Evolutionary conservation across 129 eudicot genomes (phyloP).

Genomic region (Arctium lappa): DNA sequence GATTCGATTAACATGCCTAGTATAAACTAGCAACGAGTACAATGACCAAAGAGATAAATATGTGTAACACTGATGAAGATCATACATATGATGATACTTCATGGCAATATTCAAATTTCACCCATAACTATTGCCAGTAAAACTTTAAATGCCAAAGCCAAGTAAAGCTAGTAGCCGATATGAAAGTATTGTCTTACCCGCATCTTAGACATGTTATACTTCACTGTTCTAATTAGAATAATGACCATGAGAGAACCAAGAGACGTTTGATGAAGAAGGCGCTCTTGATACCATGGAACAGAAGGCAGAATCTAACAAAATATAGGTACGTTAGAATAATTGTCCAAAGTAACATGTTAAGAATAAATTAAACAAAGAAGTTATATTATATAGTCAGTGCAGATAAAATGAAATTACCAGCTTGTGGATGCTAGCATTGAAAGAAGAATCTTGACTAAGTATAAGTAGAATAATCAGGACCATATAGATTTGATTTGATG

Average conservation of each 20-base stretch:
- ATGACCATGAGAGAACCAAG: slow-evolving; percentile 96
- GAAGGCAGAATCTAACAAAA: slow-evolving; percentile 72
- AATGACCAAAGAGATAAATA: background rate
- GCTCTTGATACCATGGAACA: slow-evolving; percentile 97
- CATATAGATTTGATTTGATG: slow-evolving; percentile 94
- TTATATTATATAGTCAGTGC: background rate
- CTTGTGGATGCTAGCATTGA: slow-evolving; percentile 89
- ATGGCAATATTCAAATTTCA: background rate
- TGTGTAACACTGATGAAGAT: background rate
- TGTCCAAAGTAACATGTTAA: slow-evolving; percentile 11
- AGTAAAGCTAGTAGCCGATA: background rate
- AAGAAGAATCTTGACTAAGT: slow-evolving; percentile 95
- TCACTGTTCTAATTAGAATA: slow-evolving; percentile 83
- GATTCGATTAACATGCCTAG: background rate
- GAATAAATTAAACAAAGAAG: background rate
- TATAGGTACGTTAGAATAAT: slow-evolving; percentile 14
- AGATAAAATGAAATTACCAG: slow-evolving; percentile 46
- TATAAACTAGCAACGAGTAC: background rate
- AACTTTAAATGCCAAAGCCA: background rate
- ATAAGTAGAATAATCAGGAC: slow-evolving; percentile 91
- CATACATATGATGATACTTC: background rate
- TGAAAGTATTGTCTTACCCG: slow-evolving; percentile 50
- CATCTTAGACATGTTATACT: slow-evolving; percentile 83
- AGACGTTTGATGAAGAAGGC: slow-evolving; percentile 92
- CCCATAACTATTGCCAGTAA: background rate